Evolutionary conservation across 768 basidiomycete species (phyloP).

Genomic region (Amanita jacksonii): DNA sequence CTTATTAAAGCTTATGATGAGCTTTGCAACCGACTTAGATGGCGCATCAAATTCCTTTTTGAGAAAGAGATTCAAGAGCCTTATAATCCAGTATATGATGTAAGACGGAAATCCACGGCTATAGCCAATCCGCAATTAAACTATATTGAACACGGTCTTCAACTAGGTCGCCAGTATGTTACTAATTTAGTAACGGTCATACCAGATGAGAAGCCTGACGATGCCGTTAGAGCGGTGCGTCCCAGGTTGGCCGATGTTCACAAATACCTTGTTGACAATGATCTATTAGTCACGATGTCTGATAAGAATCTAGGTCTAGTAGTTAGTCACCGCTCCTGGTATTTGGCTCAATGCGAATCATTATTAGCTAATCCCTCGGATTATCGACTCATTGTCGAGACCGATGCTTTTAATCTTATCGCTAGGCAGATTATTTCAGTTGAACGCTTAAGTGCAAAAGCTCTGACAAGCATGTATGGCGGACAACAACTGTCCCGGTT

Average conservation of each 20-base stretch:
- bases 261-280: constrained; percentile 12
- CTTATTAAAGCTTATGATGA: background rate
- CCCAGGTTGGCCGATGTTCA: background rate
- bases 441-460: constrained; percentile 8
- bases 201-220: too few relatives aligned
- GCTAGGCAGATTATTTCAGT: constrained; percentile 7
- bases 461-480: background rate
- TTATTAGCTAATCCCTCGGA: too few relatives aligned
- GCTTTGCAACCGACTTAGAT: background rate
- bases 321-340: constrained; percentile 15
- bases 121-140: too few relatives aligned
- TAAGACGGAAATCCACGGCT: too few relatives aligned
- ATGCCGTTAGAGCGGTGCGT: too few relatives aligned
- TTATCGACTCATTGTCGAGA: too few relatives aligned
- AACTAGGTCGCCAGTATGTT: too few relatives aligned
- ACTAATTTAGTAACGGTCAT: too few relatives aligned
- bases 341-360: constrained; percentile 14
- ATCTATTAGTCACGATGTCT: constrained; percentile 16
- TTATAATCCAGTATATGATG: too few relatives aligned
- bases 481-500: constrained; percentile 10
- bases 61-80: too few relatives aligned
- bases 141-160: too few relatives aligned
- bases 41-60: background rate
- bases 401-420: background rate
- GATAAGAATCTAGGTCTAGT: constrained; percentile 20